Evolutionary conservation across 1,284 basidiomycete genomes (phyloP).

Genomic region (Tilletia walkeri): DNA sequence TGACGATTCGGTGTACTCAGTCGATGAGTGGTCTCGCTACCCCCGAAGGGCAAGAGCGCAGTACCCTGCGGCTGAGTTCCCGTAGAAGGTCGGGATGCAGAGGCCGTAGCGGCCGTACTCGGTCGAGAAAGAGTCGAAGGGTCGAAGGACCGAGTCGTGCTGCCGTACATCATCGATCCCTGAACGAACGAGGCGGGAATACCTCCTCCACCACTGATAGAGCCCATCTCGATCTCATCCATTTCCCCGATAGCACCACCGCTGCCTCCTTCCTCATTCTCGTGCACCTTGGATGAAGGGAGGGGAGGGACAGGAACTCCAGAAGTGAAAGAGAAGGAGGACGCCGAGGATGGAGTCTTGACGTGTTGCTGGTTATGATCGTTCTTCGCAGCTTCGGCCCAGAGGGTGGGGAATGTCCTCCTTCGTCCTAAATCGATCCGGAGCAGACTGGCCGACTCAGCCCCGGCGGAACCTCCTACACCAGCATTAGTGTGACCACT

Average conservation of each 20-base stretch:
- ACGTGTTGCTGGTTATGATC: too few relatives aligned
- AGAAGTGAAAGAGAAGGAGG: too few relatives aligned
- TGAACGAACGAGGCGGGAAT: not conserved
- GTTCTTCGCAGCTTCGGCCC: not conserved
- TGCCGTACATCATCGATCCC: not conserved
- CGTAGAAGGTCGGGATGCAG: not conserved
- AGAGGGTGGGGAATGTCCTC: conserved; percentile 3
- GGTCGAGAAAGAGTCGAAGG: not conserved
- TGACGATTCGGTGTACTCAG: conserved; percentile 6
- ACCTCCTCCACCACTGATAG: not conserved
- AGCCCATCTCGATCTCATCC: too few relatives aligned
- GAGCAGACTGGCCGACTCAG: not conserved
- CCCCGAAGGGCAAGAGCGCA: not conserved
- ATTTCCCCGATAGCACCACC: too few relatives aligned
- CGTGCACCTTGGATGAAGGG: too few relatives aligned
- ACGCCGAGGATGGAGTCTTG: too few relatives aligned
- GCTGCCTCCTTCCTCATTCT: too few relatives aligned
- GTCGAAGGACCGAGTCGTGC: not conserved
- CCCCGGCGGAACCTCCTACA: not conserved
- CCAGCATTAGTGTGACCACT: not conserved
- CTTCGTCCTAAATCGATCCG: not conserved
- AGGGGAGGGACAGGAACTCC: too few relatives aligned
- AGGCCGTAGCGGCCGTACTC: not conserved
- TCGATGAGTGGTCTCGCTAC: not conserved
- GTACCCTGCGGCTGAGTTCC: not conserved